Conservation (phyloP, 2,329 filamentous ascomycete genomes). For the Botrytis fragariae region DNA sequence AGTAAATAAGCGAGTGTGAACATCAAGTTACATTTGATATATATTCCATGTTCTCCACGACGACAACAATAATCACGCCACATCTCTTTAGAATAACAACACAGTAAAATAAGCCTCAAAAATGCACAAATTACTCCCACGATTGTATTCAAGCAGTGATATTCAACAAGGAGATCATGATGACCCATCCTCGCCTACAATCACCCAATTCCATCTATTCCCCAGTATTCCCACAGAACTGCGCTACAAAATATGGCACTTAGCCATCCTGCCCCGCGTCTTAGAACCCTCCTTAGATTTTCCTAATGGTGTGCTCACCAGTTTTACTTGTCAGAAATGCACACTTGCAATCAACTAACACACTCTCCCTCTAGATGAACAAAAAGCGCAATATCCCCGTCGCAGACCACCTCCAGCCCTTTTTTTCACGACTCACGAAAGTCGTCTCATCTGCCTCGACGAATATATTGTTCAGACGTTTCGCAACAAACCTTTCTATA, state of each 20-base stretch:
- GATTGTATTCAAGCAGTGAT: conserved; percentile 1
- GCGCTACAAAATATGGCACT: conserved; percentile 24
- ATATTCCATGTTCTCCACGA: background rate
- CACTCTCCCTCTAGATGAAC: background rate
- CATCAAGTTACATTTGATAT: background rate
- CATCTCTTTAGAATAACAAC: background rate
- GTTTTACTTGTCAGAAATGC: background rate
- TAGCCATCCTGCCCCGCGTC: conserved; percentile 20
- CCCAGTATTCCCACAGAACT: conserved; percentile 25
- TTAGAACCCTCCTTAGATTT: conserved; percentile 23
- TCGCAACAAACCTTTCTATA: background rate
- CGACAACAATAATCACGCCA: background rate
- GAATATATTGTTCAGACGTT: background rate
- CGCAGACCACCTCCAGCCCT: background rate
- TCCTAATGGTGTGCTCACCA: background rate
- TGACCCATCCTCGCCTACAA: background rate
- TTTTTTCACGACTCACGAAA: background rate
- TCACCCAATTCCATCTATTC: conserved; percentile 23
- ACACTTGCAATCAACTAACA: background rate
- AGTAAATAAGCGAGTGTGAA: conserved; percentile 6
- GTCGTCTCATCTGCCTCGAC: conserved; percentile 6
- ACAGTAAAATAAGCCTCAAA: background rate
- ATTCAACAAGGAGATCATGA: background rate
- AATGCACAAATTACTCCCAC: background rate
- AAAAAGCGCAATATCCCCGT: background rate